A percentile compares a stretch with the other conserved stretches of the same genome.
These are phyloP conservation scores for Alternaria gaisen DNA, from an alignment of 2,329 filamentous ascomycete genomes.

Conservation along the genomic window DNA sequence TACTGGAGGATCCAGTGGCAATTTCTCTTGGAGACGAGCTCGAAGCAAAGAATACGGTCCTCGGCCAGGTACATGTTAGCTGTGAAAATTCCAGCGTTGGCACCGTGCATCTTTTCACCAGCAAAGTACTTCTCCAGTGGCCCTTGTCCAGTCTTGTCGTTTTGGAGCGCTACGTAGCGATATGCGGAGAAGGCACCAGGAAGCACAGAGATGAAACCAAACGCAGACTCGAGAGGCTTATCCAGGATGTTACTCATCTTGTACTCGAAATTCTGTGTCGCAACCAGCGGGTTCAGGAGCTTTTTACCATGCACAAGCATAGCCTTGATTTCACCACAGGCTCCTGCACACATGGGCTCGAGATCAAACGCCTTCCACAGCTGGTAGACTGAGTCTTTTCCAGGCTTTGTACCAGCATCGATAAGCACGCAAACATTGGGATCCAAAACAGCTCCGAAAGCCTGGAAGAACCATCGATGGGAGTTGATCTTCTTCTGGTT, in stretches of 20 bases:
- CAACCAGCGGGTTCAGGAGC: slow-evolving; percentile 90
- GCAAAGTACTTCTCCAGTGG: slow-evolving; percentile 97
- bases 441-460: slow-evolving; percentile 89
- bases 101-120: slow-evolving; percentile 93
- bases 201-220: slow-evolving; percentile 96
- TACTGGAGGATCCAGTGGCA: slow-evolving; percentile 98
- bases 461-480: slow-evolving; percentile 98
- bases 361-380: slow-evolving; percentile 98
- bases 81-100: slow-evolving; percentile 94
- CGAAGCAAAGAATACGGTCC: slow-evolving; percentile 98
- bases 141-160: slow-evolving; percentile 93
- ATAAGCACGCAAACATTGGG: slow-evolving; percentile 97
- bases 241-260: slow-evolving; percentile 99
- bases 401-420: slow-evolving; percentile 94
- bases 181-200: slow-evolving; percentile 99
- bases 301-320: slow-evolving; percentile 92
- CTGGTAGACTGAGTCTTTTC: slow-evolving; percentile 94
- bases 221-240: slow-evolving; percentile 95
- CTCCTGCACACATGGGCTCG: slow-evolving; percentile 95
- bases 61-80: slow-evolving; percentile 99
- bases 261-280: slow-evolving; percentile 98
- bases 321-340: slow-evolving; percentile 98
- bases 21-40: slow-evolving; percentile 95
- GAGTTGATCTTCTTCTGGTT: slow-evolving; percentile 99
- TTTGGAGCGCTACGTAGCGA: slow-evolving; percentile 91